phyloP scores from a whole-genome alignment of 176 grass and related monocot species.

The Carex pumila region DNA sequence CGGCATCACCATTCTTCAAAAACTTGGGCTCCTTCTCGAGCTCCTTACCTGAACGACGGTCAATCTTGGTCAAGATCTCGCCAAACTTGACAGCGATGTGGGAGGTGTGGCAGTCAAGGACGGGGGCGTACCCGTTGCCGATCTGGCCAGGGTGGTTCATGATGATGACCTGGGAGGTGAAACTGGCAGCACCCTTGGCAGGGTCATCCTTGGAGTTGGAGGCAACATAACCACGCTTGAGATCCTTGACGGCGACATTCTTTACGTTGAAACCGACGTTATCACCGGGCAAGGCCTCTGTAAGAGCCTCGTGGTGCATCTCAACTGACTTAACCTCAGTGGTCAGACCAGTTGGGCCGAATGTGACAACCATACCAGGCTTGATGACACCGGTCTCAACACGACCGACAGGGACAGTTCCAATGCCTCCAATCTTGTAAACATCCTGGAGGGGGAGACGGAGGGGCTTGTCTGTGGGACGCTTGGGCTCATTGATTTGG shows the following conservation, averaged over 20 bases:
- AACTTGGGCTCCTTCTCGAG: constrained; percentile 26
- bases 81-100: constrained; percentile 28
- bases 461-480: constrained; percentile 27
- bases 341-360: constrained; percentile 16
- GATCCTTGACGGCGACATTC: constrained; percentile 29
- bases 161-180: constrained; percentile 28
- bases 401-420: constrained; percentile 23
- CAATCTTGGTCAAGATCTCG: constrained; percentile 22
- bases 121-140: background rate
- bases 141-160: constrained; percentile 31
- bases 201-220: constrained; percentile 29
- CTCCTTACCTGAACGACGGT: constrained; percentile 24
- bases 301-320: constrained; percentile 27
- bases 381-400: constrained; percentile 21
- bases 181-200: constrained; percentile 25
- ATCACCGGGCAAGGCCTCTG: constrained; percentile 15
- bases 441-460: constrained; percentile 29
- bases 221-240: constrained; percentile 26
- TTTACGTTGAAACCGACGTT: constrained; percentile 23
- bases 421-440: constrained; percentile 32
- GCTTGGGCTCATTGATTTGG: constrained; percentile 26
- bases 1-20: constrained; percentile 17
- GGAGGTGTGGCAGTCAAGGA: constrained; percentile 14
- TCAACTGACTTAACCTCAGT: constrained; percentile 30
- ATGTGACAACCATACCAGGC: constrained; percentile 23